Percentiles rank a stretch among this genome's conserved stretches.
Conservation (phyloP, 345 rosid species). For the Eucalyptus coolabah region DNA sequence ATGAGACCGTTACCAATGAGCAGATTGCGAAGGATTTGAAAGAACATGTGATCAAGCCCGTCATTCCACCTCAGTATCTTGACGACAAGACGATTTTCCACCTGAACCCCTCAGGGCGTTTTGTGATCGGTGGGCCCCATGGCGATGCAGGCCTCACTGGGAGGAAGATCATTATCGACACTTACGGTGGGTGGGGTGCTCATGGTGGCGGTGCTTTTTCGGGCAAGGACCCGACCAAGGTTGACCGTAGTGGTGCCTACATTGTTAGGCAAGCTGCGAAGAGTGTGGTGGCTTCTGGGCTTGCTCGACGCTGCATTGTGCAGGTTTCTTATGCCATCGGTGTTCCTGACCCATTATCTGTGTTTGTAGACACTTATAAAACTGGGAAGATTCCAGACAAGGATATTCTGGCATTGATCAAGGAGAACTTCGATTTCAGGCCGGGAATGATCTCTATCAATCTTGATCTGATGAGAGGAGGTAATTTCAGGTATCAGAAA, state of each 20-base stretch:
- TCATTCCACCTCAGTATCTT: slow-evolving; percentile 6
- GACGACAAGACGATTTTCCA: slow-evolving; percentile 14
- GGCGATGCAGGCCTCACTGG: slow-evolving; percentile 13
- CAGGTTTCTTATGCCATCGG: slow-evolving; percentile 18
- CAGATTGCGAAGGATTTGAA: slow-evolving; percentile 1
- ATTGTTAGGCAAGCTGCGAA: slow-evolving; percentile 12
- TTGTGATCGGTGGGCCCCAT: slow-evolving; percentile 14
- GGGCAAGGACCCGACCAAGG: slow-evolving; percentile 10
- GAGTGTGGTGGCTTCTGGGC: slow-evolving; percentile 20
- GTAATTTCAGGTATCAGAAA: slow-evolving; percentile 14
- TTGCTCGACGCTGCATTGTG: slow-evolving; percentile 11
- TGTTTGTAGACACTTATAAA: slow-evolving; percentile 6
- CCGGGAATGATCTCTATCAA: slow-evolving; percentile 15
- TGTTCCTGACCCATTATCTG: slow-evolving; percentile 7
- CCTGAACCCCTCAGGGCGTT: slow-evolving; percentile 15
- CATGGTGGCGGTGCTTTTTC: slow-evolving; percentile 21
- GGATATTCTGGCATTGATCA: slow-evolving; percentile 6
- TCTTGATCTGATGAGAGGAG: slow-evolving; percentile 13
- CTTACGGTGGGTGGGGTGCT: slow-evolving; percentile 17
- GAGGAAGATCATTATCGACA: slow-evolving; percentile 8
- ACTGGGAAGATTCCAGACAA: slow-evolving; percentile 9
- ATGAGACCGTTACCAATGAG: slow-evolving; percentile 1
- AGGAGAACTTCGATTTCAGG: slow-evolving; percentile 16
- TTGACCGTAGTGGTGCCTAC: slow-evolving; percentile 14
- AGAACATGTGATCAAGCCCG: slow-evolving; percentile 11